Evolutionary conservation across 2,329 filamentous ascomycete species (phyloP).

Genomic region (Penicillium vulpinum): DNA sequence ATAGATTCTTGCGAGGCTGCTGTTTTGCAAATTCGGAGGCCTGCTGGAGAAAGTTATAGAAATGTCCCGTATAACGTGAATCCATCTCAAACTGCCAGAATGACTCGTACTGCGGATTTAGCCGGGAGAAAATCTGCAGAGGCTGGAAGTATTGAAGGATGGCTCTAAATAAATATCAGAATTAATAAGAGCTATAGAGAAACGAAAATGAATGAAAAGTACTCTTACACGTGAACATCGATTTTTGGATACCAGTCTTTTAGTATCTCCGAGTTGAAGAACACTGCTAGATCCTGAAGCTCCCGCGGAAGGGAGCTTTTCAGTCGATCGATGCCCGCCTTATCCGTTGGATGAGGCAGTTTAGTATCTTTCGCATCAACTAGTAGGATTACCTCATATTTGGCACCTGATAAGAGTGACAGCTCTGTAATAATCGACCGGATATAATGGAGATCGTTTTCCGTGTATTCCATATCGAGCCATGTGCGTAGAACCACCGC

Average conservation of each 20-base stretch:
- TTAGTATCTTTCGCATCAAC: conserved; percentile 67
- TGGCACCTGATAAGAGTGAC: conserved; percentile 74
- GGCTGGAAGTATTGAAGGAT: conserved; percentile 15
- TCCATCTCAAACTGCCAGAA: conserved; percentile 17
- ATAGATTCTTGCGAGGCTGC: conserved; percentile 14
- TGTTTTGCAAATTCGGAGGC: conserved; percentile 11
- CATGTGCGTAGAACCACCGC: conserved; percentile 80
- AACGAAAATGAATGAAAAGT: background rate
- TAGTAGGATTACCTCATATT: conserved; percentile 83
- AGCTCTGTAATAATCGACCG: conserved; percentile 82
- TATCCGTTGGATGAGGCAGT: conserved; percentile 50
- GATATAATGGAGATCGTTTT: conserved; percentile 77
- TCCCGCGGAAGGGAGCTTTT: conserved; percentile 2
- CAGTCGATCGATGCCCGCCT: background rate
- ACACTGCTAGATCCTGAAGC: conserved; percentile 7
- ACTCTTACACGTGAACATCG: conserved; percentile 2
- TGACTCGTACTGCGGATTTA: conserved; percentile 12
- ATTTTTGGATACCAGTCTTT: conserved; percentile 13
- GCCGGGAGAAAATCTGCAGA: conserved; percentile 10
- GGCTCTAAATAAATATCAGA: background rate
- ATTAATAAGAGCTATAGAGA: too few relatives aligned
- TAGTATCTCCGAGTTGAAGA: conserved; percentile 10
- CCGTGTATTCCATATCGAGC: conserved; percentile 74
- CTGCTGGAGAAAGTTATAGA: conserved; percentile 8
- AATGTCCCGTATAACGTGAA: conserved; percentile 12